Evolutionary conservation across 2,329 filamentous ascomycete species (phyloP), one percentile per base, ranked within the genome.

Genomic region (Ciborinia camelliae): DNA sequence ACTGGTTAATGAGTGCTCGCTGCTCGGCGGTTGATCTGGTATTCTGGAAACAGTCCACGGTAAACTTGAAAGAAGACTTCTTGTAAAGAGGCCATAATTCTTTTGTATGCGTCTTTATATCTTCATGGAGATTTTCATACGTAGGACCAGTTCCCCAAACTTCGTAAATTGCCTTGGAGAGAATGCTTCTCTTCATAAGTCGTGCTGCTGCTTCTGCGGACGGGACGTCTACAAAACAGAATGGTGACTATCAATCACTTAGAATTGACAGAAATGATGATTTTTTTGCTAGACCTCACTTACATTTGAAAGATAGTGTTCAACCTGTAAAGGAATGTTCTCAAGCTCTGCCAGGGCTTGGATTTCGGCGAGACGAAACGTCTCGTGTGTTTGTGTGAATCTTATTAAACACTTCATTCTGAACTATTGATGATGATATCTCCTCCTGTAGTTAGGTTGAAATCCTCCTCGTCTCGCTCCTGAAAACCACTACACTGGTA

Each of bases 311-410:
- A 83, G 84, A 76, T 98, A 97, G 9, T 81, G 84, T n/a, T 94
- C 71, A 66, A 97, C 83, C 70, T 90, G 82, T 61, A 97, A 75
- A 30, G 88, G 77, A 43, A 95, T 80, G 12, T 82, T 82, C 64
- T 87, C 84, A 6, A 94, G 75, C 12, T 86, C 79, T 4, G 92
- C 92, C 26, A 99, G 81, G 30, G 95, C 88, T 73, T 94, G 81
- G 18, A 97, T 84, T 77, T 99, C 95, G 3, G 93, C 86, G 64
- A 87, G 81, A 47, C 94, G 89, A 75, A 99, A 99, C n/a, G 86
- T 89, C 79, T 97, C 92, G 76, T 98, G 93, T 65, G 85, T 82
- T 77, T 98, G 95, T 52, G 89, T 90, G 75, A 98, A 92, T 72
- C 94, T 90, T 69, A 99, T 87, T 66, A 99, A 83, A 74, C 91